These are phyloP conservation scores for Galium porrigens DNA, from an alignment of 305 asterid species.

Conservation along the genomic window DNA sequence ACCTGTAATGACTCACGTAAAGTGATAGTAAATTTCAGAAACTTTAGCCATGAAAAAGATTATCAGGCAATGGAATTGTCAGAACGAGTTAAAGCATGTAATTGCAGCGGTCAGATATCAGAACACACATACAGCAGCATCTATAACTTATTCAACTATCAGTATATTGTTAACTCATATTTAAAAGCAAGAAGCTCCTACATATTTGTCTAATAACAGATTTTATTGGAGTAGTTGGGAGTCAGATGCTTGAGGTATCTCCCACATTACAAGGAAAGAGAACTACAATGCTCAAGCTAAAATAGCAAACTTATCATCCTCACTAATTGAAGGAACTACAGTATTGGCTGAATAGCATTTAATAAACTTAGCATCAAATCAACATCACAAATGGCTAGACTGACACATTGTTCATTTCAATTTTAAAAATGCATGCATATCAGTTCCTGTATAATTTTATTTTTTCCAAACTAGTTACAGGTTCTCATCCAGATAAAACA, in stretches of 20 bases:
- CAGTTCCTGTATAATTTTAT: background rate
- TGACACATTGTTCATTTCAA: background rate
- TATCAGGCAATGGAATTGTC: background rate
- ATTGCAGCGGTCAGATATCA: constrained; percentile 5
- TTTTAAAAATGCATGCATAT: background rate
- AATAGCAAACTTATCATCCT: background rate
- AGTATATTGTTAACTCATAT: background rate
- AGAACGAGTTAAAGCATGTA: background rate
- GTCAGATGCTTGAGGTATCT: background rate
- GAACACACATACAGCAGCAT: background rate
- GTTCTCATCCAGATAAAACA: background rate
- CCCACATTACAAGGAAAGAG: no score
- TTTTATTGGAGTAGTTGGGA: background rate
- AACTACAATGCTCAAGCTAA: background rate
- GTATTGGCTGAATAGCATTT: background rate
- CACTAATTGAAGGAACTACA: background rate
- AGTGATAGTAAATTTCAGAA: background rate
- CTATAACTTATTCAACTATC: background rate
- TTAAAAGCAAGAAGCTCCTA: background rate
- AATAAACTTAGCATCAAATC: background rate
- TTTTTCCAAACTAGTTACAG: background rate
- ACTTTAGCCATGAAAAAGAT: background rate
- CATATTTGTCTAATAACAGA: background rate
- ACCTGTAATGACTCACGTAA: constrained; percentile 31
- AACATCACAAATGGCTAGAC: background rate